These are phyloP conservation scores for Penicillium macrosclerotiorum DNA, from an alignment of 495 filamentous ascomycete genomes.

Conservation along the genomic window DNA sequence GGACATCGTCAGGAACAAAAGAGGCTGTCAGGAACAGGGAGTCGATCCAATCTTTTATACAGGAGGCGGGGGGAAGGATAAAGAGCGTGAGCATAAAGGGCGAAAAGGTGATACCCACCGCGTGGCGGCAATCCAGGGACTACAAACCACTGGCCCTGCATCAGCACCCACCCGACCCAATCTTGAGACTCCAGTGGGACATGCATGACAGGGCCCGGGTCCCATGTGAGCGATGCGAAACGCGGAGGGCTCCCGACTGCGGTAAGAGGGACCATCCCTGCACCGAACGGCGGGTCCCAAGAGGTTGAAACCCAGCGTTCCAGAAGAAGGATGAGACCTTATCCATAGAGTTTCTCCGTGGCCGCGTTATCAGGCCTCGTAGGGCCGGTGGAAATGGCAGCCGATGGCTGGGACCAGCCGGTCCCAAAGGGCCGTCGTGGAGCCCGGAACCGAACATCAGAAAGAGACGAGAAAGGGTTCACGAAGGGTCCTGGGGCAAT, in stretches of 20 bases:
- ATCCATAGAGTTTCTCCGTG: conserved; percentile 14
- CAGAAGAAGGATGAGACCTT: conserved; percentile 10
- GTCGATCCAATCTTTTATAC: conserved; percentile 6
- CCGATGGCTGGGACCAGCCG: conserved; percentile 3
- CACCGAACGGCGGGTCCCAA: conserved; percentile 17
- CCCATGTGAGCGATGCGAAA: conserved; percentile 29
- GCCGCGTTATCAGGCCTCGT: conserved; percentile 4
- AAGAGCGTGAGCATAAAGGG: conserved; percentile 6
- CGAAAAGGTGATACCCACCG: conserved; percentile 8
- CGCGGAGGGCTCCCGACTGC: conserved; percentile 16
- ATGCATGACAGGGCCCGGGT: conserved; percentile 21
- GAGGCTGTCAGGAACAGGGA: background rate
- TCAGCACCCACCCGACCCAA: conserved; percentile 33
- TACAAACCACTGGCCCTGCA: conserved; percentile 1
- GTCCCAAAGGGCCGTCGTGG: conserved; percentile 7
- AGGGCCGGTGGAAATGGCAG: conserved; percentile 6
- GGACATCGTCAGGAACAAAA: conserved; percentile 2
- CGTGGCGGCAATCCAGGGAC: conserved; percentile 15
- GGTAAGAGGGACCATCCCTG: conserved; percentile 10
- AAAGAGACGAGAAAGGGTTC: background rate
- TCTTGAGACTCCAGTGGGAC: conserved; percentile 27
- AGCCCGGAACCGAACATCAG: conserved; percentile 4
- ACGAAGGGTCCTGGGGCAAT: no score
- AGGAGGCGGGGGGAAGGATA: conserved; percentile 3
- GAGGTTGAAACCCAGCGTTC: conserved; percentile 11